Percentiles rank a stretch among this genome's conserved stretches.
These are phyloP conservation scores for Raphidocelis subcapitata DNA, from an alignment of 139 green algal species.

Conservation along the genomic window DNA sequence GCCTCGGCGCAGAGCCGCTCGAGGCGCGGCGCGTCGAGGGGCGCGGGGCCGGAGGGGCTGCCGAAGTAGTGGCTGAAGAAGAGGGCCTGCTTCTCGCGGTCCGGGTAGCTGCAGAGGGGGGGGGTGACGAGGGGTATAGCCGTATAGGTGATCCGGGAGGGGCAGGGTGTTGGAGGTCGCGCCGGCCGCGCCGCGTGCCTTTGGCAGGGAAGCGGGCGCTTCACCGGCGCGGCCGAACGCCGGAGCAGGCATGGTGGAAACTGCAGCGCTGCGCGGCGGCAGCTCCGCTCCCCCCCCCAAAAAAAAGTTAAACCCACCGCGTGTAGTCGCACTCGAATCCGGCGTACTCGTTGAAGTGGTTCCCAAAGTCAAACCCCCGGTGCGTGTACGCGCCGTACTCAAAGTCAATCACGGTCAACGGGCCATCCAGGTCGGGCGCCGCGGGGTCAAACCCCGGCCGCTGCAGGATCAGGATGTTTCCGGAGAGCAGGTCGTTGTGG, in stretches of 20 bases:
- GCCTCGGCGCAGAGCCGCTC: constrained; percentile 65
- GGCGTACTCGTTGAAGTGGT: constrained; percentile 98
- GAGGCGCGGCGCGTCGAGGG: constrained; percentile 18
- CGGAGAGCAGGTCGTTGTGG: constrained; percentile 87
- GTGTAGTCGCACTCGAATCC: constrained; percentile 94
- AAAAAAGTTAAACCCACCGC: constrained; percentile 41
- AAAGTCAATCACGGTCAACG: constrained; percentile 40
- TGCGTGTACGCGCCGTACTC: constrained; percentile 84
- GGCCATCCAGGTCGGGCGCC: constrained; percentile 1
- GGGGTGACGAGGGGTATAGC: too few species aligned
- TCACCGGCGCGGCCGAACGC: too few species aligned
- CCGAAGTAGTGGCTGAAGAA: constrained; percentile 77
- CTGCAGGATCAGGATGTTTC: constrained; percentile 83
- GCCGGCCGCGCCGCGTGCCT: too few species aligned
- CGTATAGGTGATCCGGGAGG: too few species aligned
- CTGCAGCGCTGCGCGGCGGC: too few species aligned
- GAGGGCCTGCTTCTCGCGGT: constrained; percentile 29
- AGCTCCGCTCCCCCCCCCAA: too few species aligned
- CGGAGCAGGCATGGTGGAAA: too few species aligned
- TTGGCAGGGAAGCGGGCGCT: too few species aligned
- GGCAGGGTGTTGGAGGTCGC: too few species aligned
- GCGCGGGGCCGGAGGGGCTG: not conserved
- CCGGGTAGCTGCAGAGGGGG: constrained; percentile 27
- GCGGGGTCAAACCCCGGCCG: constrained; percentile 19
- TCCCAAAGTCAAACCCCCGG: constrained; percentile 84